Base-by-base conservation (phyloP, 1,139 yeast species). In the Candida tunisiensis region DNA sequence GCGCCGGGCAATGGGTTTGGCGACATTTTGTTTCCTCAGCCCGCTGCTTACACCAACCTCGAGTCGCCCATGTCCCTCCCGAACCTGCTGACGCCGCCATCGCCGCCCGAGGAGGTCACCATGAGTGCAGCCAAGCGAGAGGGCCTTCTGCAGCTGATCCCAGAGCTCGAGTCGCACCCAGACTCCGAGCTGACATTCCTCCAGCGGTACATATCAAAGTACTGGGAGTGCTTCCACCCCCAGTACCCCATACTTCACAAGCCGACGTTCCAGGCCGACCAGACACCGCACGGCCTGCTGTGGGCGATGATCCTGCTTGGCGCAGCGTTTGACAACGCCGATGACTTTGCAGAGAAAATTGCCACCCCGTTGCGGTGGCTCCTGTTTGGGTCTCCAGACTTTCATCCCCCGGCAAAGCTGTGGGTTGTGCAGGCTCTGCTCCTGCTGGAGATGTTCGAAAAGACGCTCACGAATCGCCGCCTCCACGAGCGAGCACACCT, bases 401-500 rank as follows among this genome's bases (percentile, higher is more conserved):
- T 70, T 37, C 61, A 60, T 32, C 65, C 71, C 3, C 73, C 74
- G 2, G 69, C 73, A 2, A 55, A 60, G 31, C 53, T 71, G 3
- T 73, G 79, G 72, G 60, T 74, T 3, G 55, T 74, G 23, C 83
- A 74, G 41, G 55, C 73, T 31, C 50, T 74, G 25, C 49, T 69
- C 30, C 40, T 74, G 28, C 46, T 74, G 21, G 83, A 74, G 40
- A 63, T 65, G 43, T 67, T 62, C 40, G 92, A 79, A 41, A 74
- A 77, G 45, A 62, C 73, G 27, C 65, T 72, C 38, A 45, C 68
- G 0, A 40, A 51, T n/a, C 51, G 72, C 26, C 39, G 36, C 16
- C 30, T 74, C 39, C 91, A 78, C 42, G 91, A 77, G 44, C 48
- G 92, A 25, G 79, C 79, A 0, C 78, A 71, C 42, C 55, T 78